Base-by-base conservation (phyloP, 179 eudicot genomes). In the Amaranthus tricolor region DNA sequence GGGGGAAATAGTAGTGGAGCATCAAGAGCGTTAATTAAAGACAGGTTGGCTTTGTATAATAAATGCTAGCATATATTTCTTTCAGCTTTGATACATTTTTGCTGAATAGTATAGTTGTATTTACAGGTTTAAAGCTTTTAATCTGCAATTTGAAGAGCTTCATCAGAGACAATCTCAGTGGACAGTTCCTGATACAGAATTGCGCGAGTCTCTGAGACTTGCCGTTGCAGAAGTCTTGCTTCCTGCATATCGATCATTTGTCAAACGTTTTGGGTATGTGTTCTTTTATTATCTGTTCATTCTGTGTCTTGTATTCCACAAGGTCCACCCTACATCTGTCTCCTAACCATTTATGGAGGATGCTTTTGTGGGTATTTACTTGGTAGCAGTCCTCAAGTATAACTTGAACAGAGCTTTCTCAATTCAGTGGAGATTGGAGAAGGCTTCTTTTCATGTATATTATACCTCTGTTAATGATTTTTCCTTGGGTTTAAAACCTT, bases 161-260 rank as follows among this genome's bases (percentile, higher is more conserved):
- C 98, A 94, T 81, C 97, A 89, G 78, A 89, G 90, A 79, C 98
- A 94, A 79, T 89, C 94, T 50, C 98, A 94, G 66, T 94, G 98
- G 98, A 94, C 97, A 14, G 97, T 94, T 66, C 97, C 98, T n/a
- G 98, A 94, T 80, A 85, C 91, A 44, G 98, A 94, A 81, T 78
- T 94, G 82, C 94, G 98, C 66, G 97, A 94, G 76, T 94, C 98
- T 62, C 79, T 94, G 68, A 90, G 89, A 80, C 96, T 92, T 73
- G 97, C 98, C 51, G 93, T 94, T 80, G 96, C 98, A 75, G 98
- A 94, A 87, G 94, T 92, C 71, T 73, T 94, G 79, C 84, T 94
- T 75, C 97, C 98, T 59, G 97, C 98, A 43, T 94, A 94, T 85
- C 83, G 98, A 86, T 92, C 96, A 59, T 94, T 94, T 74, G 86